These are phyloP conservation scores for Trichomonascaceae sp. DNA, from an alignment of 1,139 yeast species.

Conservation along the genomic window DNA sequence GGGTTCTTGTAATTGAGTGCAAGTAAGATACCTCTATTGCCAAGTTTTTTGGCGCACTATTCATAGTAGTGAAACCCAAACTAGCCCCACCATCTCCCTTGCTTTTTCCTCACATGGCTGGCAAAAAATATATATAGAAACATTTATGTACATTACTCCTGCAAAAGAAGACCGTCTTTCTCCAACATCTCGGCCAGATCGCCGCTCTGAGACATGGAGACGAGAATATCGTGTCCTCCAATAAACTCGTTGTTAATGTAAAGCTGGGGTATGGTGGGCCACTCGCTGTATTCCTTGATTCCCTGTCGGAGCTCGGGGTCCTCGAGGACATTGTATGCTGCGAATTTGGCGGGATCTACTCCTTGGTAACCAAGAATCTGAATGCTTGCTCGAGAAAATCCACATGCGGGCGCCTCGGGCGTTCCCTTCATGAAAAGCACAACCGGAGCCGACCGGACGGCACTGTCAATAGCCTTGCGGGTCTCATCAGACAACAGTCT, in stretches of 20 bases:
- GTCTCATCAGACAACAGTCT: constrained; percentile 71
- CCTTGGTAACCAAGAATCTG: constrained; percentile 93
- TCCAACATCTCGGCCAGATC: constrained; percentile 79
- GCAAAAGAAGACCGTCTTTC: constrained; percentile 48
- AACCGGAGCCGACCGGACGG: constrained; percentile 80
- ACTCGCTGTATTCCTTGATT: constrained; percentile 84
- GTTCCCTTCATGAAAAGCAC: constrained; percentile 67
- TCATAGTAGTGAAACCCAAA: too few species aligned
- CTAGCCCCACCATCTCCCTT: too few species aligned
- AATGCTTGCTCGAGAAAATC: constrained; percentile 90
- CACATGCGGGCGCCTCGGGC: constrained; percentile 97
- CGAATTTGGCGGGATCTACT: constrained; percentile 90
- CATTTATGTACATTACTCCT: not conserved
- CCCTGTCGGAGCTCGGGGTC: constrained; percentile 88
- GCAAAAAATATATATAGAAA: too few species aligned
- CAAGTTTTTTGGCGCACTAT: too few species aligned
- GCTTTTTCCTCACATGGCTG: too few species aligned
- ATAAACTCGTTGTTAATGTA: constrained; percentile 62
- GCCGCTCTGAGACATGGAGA: constrained; percentile 86
- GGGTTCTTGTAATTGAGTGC: too few species aligned
- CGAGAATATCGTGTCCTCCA: constrained; percentile 95
- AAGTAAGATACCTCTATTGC: too few species aligned
- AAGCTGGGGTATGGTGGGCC: constrained; percentile 80
- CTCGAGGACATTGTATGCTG: constrained; percentile 93
- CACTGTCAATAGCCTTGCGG: constrained; percentile 68